Evolutionary conservation across 495 filamentous ascomycete genomes (phyloP).

Genomic region (Hyaloscypha hepaticicola): DNA sequence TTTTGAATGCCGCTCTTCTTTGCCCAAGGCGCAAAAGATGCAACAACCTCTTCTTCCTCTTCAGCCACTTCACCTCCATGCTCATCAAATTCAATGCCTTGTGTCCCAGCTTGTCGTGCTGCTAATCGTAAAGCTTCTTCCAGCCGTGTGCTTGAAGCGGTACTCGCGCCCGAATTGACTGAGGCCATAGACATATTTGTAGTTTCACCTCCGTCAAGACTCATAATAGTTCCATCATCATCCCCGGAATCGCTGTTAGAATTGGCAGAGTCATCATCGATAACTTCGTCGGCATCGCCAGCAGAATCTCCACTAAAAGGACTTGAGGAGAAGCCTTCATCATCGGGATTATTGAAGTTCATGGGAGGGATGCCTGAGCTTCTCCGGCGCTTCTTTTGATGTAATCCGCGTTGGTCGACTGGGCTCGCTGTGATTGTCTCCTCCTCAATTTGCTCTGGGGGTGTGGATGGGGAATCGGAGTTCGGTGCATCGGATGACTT

Average conservation of each 20-base stretch:
- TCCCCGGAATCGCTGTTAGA: slow-evolving; percentile 59
- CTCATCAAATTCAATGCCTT: slow-evolving; percentile 58
- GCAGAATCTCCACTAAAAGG: slow-evolving; percentile 71
- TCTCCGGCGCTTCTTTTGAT: slow-evolving; percentile 63
- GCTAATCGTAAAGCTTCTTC: slow-evolving; percentile 78
- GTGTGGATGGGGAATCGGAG: slow-evolving; percentile 59
- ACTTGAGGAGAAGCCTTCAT: slow-evolving; percentile 71
- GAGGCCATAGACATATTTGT: slow-evolving; percentile 64
- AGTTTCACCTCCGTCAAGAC: slow-evolving; percentile 64
- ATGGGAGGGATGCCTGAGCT: slow-evolving; percentile 62
- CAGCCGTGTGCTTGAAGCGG: slow-evolving; percentile 63
- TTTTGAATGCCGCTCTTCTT: slow-evolving; percentile 41
- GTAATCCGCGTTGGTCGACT: slow-evolving; percentile 64
- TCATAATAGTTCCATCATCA: slow-evolving; percentile 73
- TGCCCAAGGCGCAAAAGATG: slow-evolving; percentile 68
- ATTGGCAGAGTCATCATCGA: slow-evolving; percentile 51
- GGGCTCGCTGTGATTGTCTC: slow-evolving; percentile 59
- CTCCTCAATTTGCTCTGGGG: slow-evolving; percentile 60
- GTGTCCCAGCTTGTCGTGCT: slow-evolving; percentile 67
- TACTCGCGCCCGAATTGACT: slow-evolving; percentile 56
- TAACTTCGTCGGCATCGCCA: slow-evolving; percentile 55
- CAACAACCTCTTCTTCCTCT: slow-evolving; percentile 77
- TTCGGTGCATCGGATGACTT: slow-evolving; percentile 35
- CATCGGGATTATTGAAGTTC: slow-evolving; percentile 61
- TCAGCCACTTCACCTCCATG: slow-evolving; percentile 59